Base-by-base conservation (phyloP, 192 early-diverging fungal species). In the Endogone sp. region DNA sequence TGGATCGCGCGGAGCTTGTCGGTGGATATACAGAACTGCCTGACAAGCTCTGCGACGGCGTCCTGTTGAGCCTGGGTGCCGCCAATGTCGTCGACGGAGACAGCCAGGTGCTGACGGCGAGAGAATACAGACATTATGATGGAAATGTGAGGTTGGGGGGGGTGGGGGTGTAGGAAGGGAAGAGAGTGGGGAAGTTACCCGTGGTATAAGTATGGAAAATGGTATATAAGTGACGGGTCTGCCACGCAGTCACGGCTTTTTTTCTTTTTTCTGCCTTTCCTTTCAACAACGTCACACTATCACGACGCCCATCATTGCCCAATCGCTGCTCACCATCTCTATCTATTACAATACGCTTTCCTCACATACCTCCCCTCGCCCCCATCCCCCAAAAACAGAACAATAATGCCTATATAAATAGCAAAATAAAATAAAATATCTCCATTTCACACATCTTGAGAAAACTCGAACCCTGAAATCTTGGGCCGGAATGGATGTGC, bases 1-100 rank as follows among this genome's bases (percentile, higher is more conserved):
- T 83, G 81, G 77, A 91, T 86, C 56, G 78, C 70, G 54, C 78
- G 68, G 10, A 91, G 75, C 56, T 83, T 78, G 56, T 87, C 80
- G 29, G 86, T 70, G 6, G 81, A 72, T 23, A 89, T 72, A 0
- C 79, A 84, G 75, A 91, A 86, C 67, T 83, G 76, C 27, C 72
- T 59, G 8, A 81, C 71, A 65, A 90, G 74, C 56, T 72, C 67
- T 3, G 71, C 54, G 61, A 92, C 77, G 56, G 79, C 82, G 24
- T 61, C 77, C 71, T 85, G 69, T 37, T 85, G 83, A 27, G 72
- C 77, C 49, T 83, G 82, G 55, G 85, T 83, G 24, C 71, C 77
- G 71, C 72, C 78, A 13, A 81, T 62, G 58, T 76, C 72, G 2
- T 61, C 63, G 22, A 76, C 27, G 10, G 70, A 62, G 11, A 78